Evolutionary conservation across 495 filamentous ascomycete species (phyloP).

Genomic region (Oleoguttula mirabilis): DNA sequence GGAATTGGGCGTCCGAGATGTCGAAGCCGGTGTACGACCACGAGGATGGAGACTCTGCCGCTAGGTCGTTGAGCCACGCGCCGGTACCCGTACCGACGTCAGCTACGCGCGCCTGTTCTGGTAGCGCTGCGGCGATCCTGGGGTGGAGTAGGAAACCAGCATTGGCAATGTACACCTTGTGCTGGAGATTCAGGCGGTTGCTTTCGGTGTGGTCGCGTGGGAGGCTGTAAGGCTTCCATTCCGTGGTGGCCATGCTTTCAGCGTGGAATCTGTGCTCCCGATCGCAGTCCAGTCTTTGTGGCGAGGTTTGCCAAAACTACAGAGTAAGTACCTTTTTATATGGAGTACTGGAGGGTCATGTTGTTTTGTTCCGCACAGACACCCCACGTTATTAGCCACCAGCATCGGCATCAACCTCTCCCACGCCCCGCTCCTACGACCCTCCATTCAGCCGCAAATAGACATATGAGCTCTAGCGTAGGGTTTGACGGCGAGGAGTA

Average conservation of each 20-base stretch:
- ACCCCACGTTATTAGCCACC: no score
- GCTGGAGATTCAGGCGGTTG: not conserved
- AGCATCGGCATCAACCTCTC: no score
- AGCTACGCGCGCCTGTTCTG: not conserved
- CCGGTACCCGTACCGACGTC: not conserved
- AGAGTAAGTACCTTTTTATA: no score
- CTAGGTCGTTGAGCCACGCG: not conserved
- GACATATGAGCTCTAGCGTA: no score
- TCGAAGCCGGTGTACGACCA: not conserved
- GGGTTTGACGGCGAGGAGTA: no score
- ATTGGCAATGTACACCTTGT: not conserved
- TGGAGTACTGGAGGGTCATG: no score
- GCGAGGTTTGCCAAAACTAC: no score
- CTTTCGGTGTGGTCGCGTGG: not conserved
- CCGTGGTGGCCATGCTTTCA: not conserved
- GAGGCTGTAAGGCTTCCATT: not conserved
- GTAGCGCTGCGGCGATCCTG: not conserved
- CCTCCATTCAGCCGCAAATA: no score
- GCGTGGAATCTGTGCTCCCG: no score
- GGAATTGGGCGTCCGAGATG: conserved; percentile 1
- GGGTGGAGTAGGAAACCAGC: not conserved
- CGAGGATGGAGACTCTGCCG: not conserved
- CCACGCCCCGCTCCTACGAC: no score
- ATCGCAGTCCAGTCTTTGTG: no score
- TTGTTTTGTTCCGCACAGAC: no score